Conservation (phyloP, 148 eudicot genomes). For the Persicaria tinctoria region DNA sequence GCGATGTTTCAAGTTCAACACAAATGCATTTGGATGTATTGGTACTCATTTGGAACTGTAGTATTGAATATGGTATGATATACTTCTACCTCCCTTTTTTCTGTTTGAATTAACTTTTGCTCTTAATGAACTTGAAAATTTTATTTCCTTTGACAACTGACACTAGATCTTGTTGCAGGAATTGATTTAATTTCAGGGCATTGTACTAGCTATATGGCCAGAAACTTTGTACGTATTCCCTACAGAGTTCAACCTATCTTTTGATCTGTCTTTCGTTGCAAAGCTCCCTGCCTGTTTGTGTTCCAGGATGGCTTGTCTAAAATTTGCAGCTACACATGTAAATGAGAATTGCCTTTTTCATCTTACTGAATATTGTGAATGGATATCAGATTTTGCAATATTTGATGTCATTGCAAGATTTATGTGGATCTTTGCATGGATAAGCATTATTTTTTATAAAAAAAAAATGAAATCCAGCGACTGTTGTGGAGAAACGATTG, state of each 20-base stretch:
- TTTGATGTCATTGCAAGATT: not conserved
- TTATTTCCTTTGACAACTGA: conserved; percentile 24
- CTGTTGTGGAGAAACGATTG: not conserved
- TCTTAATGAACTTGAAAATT: not conserved
- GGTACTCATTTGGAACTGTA: conserved; percentile 50
- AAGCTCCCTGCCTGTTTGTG: not conserved
- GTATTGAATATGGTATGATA: conserved; percentile 52
- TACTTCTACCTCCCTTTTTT: conserved; percentile 6
- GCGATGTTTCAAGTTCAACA: conserved; percentile 19
- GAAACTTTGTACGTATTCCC: conserved; percentile 69
- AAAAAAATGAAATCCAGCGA: not conserved
- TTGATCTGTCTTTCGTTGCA: not conserved
- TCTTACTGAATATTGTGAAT: not conserved
- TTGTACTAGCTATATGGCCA: conserved; percentile 72
- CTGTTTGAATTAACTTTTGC: not conserved
- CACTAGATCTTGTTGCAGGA: conserved; percentile 52
- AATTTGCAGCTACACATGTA: not conserved
- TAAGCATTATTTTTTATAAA: not conserved
- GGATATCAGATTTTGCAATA: not conserved
- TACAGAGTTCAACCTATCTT: conserved; percentile 5
- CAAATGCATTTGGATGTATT: conserved; percentile 39
- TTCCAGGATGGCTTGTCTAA: not conserved
- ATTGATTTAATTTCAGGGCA: conserved; percentile 47
- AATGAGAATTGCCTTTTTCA: not conserved
- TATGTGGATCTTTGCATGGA: not conserved